A percentile compares a stretch with the other conserved stretches of the same genome.
These are phyloP conservation scores for Barnettozyma californica DNA, from an alignment of 805 yeast genomes.

Conservation along the genomic window DNA sequence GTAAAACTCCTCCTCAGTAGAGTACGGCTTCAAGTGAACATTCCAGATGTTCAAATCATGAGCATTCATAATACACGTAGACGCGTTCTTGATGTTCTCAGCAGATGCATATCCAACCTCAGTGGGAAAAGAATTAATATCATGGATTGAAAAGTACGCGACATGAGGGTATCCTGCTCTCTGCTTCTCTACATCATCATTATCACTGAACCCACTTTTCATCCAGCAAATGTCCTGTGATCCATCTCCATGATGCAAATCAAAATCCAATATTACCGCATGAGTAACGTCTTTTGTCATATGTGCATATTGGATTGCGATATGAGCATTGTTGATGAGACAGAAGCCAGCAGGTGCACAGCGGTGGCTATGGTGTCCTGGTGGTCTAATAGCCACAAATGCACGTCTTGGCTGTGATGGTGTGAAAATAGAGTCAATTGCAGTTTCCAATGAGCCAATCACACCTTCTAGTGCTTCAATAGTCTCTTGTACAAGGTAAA, in stretches of 20 bases:
- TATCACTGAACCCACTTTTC: slow-evolving; percentile 57
- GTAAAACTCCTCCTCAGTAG: slow-evolving; percentile 59
- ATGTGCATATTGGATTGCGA: slow-evolving; percentile 73
- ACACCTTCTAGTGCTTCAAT: slow-evolving; percentile 71
- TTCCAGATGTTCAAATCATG: slow-evolving; percentile 82
- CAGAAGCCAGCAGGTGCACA: slow-evolving; percentile 85
- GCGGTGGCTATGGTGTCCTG: slow-evolving; percentile 85
- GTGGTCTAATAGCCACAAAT: slow-evolving; percentile 71
- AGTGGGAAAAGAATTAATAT: slow-evolving; percentile 81
- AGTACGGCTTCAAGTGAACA: slow-evolving; percentile 68
- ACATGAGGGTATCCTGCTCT: slow-evolving; percentile 48
- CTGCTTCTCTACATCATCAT: slow-evolving; percentile 38
- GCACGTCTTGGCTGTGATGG: slow-evolving; percentile 37
- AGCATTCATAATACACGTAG: slow-evolving; percentile 62
- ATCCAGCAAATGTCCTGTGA: slow-evolving; percentile 84
- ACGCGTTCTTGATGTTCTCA: slow-evolving; percentile 67
- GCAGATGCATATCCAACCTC: slow-evolving; percentile 73
- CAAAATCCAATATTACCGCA: slow-evolving; percentile 78
- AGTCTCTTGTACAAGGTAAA: slow-evolving; percentile 63
- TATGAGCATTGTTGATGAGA: slow-evolving; percentile 73
- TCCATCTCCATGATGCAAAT: slow-evolving; percentile 87
- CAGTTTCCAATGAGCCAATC: slow-evolving; percentile 68
- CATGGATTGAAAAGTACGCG: slow-evolving; percentile 81
- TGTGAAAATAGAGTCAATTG: slow-evolving; percentile 50
- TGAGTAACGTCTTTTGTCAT: slow-evolving; percentile 62